These are phyloP conservation scores for Tephrocybe sp. DNA, from an alignment of 768 basidiomycete genomes.

Conservation along the genomic window DNA sequence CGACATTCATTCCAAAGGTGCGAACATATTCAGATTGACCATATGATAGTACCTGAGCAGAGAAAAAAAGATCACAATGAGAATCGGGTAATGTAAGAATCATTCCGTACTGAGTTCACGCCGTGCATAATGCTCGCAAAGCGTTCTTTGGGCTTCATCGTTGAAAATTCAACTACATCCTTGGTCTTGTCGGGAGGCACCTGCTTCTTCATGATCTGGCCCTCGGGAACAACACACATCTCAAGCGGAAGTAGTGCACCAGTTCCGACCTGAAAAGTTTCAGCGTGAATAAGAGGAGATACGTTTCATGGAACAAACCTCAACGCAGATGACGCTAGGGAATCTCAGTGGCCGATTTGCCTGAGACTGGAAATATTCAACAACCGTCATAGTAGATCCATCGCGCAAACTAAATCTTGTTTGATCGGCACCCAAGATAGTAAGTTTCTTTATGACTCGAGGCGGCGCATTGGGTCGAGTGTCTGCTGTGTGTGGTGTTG, in stretches of 20 bases:
- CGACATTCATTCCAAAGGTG: constrained; percentile 66
- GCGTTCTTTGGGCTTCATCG: constrained; percentile 59
- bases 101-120: constrained; percentile 22
- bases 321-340: constrained; percentile 52
- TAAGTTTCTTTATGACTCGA: constrained; percentile 58
- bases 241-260: constrained; percentile 71
- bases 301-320: constrained; percentile 35
- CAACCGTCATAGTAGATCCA: constrained; percentile 18
- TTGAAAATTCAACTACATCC: constrained; percentile 65
- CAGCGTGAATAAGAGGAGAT: background rate
- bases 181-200: constrained; percentile 67
- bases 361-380: constrained; percentile 16
- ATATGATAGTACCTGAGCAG: constrained; percentile 55
- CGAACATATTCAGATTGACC: constrained; percentile 73
- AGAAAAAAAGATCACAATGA: background rate
- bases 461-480: constrained; percentile 20
- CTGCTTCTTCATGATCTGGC: constrained; percentile 74
- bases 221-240: constrained; percentile 56
- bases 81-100: too few species aligned
- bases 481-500: constrained; percentile 14
- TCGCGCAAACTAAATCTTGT: constrained; percentile 52
- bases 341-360: constrained; percentile 35
- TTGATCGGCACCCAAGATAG: constrained; percentile 44
- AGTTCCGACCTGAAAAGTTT: constrained; percentile 46
- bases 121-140: constrained; percentile 56